phyloP scores from a whole-genome alignment of 495 filamentous ascomycete genomes.

The Diplogelasinospora grovesii region DNA sequence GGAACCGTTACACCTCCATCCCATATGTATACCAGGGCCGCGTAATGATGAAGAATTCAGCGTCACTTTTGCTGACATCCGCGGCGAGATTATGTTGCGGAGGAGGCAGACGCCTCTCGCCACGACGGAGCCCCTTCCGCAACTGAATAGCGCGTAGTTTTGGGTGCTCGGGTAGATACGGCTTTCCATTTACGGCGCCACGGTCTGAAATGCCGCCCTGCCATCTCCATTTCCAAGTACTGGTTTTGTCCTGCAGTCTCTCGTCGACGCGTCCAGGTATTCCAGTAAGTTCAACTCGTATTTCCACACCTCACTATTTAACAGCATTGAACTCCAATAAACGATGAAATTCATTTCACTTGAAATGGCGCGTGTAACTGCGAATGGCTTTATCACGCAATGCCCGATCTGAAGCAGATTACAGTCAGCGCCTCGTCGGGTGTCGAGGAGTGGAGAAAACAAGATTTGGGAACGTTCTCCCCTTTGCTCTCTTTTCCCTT shows the following conservation, averaged over 20 bases:
- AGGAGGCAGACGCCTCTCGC: not conserved
- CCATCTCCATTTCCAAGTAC: constrained; percentile 8
- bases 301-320: constrained; percentile 11
- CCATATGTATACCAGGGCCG: constrained; percentile 6
- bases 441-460: too few species aligned
- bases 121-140: not conserved
- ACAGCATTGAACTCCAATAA: too few species aligned
- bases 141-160: not conserved
- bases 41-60: constrained; percentile 9
- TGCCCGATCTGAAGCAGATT: too few species aligned
- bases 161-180: not conserved
- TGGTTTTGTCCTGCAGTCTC: not conserved
- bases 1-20: too few species aligned
- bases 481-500: too few species aligned
- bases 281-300: constrained; percentile 2
- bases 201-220: not conserved
- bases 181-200: not conserved
- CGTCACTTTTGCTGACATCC: not conserved
- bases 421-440: too few species aligned
- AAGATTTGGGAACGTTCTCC: too few species aligned
- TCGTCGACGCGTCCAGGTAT: constrained; percentile 2
- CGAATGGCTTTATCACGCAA: too few species aligned
- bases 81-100: not conserved
- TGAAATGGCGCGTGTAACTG: too few species aligned
- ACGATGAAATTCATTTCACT: too few species aligned